Base-by-base conservation (phyloP, 2,329 filamentous ascomycete genomes). In the Trichoderma aggressivum region DNA sequence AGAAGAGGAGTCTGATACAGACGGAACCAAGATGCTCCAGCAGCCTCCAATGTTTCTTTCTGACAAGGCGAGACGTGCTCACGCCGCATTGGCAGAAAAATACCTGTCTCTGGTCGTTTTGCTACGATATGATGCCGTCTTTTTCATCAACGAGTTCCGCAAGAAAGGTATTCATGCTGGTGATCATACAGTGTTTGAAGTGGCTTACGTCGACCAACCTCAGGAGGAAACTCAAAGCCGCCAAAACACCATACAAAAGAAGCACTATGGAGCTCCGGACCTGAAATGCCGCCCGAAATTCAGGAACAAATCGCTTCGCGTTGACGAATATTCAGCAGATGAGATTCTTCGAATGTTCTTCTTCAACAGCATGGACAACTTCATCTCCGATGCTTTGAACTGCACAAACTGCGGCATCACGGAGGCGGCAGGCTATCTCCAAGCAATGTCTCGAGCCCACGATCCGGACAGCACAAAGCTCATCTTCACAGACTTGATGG, bases 91-190 rank as follows among this genome's bases (percentile, higher is more conserved):
- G 5, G 34, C 59, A 18, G 59, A 43, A 11, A 32, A 53, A 12
- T 32, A 34, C 43, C 16, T 66, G 3, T 43, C 63, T 2, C 10
- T 72, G 3, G 63, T 71, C 10, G 14, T 53, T 7, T 21, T 74
- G 12, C 32, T 77, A 18, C 64, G 74, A 32, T 72, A 75, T 18
- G 70, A 71, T 11, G 76, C 74, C 1, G 30, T 70, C 14, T 75
- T 75, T 30, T 75, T 73, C 26, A 36, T 76, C 16, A 71, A 72
- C 39, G 73, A 76, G 24, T 77, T 77, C 24, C 71, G 75, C 12
- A 74, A 73, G n/a, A 73, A 75, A 61, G 71, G 71, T 6, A 73
- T 76, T 16, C 76, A 77, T 26, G 75, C 72, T 28, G 70, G 74
- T 55, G 70, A 50, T 50, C 0, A 76, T 76, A 71, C 70, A 74